Conservation (phyloP, 306 rosid genomes). For the Chamaecrista fasciculata region DNA sequence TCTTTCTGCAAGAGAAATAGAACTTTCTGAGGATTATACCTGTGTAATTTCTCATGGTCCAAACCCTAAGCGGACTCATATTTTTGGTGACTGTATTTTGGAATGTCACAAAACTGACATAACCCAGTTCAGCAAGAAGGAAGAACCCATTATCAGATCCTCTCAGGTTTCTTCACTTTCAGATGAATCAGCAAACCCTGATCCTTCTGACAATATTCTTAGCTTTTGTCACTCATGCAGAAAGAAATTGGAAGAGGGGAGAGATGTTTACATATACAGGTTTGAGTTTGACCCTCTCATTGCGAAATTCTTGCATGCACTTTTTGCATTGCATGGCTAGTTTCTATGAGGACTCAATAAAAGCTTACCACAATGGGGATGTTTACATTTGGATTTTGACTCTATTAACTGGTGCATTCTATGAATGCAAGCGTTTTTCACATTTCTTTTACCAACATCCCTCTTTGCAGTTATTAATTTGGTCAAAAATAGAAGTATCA, state of each 20-base stretch:
- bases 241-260: constrained; percentile 53
- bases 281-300: constrained; percentile 46
- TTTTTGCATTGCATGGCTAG: not conserved
- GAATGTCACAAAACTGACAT: constrained; percentile 63
- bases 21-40: constrained; percentile 92
- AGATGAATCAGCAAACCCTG: constrained; percentile 29
- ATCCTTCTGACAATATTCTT: constrained; percentile 28
- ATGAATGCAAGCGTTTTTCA: too few relatives aligned
- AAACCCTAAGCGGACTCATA: constrained; percentile 73
- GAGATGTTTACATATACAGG: constrained; percentile 52
- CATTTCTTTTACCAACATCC: constrained; percentile 7
- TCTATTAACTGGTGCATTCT: not conserved
- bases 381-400: too few relatives aligned
- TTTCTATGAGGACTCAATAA: not conserved
- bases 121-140: constrained; percentile 44
- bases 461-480: not conserved
- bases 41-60: constrained; percentile 95
- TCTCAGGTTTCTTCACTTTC: constrained; percentile 32
- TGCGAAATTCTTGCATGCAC: not conserved
- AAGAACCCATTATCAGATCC: constrained; percentile 39
- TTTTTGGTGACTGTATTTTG: constrained; percentile 88
- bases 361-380: not conserved
- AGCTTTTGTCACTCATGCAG: constrained; percentile 53
- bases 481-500: constrained; percentile 2
- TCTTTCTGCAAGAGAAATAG: constrained; percentile 72